Conservation (phyloP, 805 yeast species). For the Hanseniaspora singularis region DNA sequence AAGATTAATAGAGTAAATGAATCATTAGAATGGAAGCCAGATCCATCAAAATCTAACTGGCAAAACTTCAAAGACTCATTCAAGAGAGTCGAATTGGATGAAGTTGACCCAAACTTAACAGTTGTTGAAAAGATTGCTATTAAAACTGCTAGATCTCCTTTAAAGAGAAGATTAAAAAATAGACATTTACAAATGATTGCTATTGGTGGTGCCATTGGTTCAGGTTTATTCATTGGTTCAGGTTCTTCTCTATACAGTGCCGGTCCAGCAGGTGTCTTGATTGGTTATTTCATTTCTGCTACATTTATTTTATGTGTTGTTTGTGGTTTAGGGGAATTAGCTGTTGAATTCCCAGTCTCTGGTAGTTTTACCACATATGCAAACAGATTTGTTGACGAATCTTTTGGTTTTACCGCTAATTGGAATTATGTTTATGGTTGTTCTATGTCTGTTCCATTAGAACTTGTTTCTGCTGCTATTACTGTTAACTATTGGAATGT, state of each 20-base stretch:
- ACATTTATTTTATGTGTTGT: constrained; percentile 46
- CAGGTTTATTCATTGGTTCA: constrained; percentile 65
- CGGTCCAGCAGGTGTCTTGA: constrained; percentile 53
- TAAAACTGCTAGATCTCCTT: constrained; percentile 42
- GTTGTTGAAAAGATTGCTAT: constrained; percentile 38
- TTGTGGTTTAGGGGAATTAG: constrained; percentile 50
- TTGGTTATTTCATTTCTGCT: constrained; percentile 47
- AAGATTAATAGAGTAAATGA: constrained; percentile 5
- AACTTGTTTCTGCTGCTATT: constrained; percentile 43
- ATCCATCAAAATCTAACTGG: constrained; percentile 24
- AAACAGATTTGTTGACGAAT: constrained; percentile 45
- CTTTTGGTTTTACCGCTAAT: constrained; percentile 53
- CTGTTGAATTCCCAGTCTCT: constrained; percentile 49
- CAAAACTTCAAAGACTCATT: constrained; percentile 39
- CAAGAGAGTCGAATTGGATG: constrained; percentile 31
- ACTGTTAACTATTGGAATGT: constrained; percentile 43
- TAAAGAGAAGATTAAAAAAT: constrained; percentile 40
- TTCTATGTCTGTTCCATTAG: constrained; percentile 41
- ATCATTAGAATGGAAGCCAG: constrained; percentile 9
- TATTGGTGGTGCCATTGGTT: constrained; percentile 62
- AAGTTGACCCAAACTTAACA: constrained; percentile 31
- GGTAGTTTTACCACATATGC: constrained; percentile 55
- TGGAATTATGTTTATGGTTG: constrained; percentile 46
- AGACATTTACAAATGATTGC: constrained; percentile 57
- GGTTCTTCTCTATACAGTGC: constrained; percentile 50